Evolutionary conservation across 2,329 filamentous ascomycete species (phyloP), one percentile per base, ranked within the genome.

Genomic region (Lecanosticta acicola): DNA sequence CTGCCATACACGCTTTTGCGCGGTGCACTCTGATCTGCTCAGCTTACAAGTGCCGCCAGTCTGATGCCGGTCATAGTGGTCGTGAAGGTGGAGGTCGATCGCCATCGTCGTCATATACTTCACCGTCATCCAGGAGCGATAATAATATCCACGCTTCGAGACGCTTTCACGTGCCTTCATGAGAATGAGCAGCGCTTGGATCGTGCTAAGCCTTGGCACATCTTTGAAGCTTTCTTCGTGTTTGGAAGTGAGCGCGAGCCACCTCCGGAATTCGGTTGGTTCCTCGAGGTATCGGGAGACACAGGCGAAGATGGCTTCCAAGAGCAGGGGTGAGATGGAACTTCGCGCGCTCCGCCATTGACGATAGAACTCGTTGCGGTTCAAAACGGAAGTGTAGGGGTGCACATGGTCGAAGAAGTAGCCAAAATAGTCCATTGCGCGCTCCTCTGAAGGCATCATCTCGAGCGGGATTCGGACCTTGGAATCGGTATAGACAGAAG

Each of bases 141-240:
- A 97, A 66, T 93, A 97, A 64, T 97, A 97, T 1, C 93, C 93
- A 49, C 87, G 82, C 63, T 94, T 94, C 0, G 91, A 90, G 7
- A 85, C 82, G n/a, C 87, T 85, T 66, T 97, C 91, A 53, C 89
- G 80, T 1, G 91, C 93, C 66, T 97, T 97, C 35, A 96, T 71
- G 14, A 96, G 76, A 36, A 97, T 83, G 36, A 96, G 71, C 50
- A 95, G 73, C 2, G 89, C 91, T 68, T 97, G 91, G 8, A 97
- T 81, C 0, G 93, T 97, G 67, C 88, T 96, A 38, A 97, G 63
- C 40, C 91, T 79, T 2, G 91, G 89, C 18, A 91, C 81, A 59
- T 96, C 91, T 78, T 94, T 90, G 65, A 96, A 97, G 40, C 85
- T 87, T 65, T 94, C 85, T 55, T 91, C 85, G 61, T 97, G 91